phyloP scores from a whole-genome alignment of 345 rosid genomes.

The Abelmoschus esculentus region DNA sequence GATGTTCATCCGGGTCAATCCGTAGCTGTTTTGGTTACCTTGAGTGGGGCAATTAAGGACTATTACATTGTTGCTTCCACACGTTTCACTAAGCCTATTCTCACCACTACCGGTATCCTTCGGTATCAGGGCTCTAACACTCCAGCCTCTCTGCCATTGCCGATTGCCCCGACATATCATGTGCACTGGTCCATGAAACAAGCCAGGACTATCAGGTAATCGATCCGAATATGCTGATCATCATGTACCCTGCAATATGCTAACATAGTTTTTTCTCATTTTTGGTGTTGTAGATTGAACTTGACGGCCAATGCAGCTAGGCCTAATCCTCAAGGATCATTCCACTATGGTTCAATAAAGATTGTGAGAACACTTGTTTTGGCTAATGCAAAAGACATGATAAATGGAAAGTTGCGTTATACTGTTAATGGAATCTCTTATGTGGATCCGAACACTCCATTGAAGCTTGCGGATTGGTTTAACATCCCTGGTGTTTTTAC shows the following conservation, averaged over 20 bases:
- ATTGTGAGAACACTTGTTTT: constrained; percentile 29
- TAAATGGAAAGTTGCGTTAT: constrained; percentile 48
- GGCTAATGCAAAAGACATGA: constrained; percentile 32
- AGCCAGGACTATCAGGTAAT: constrained; percentile 72
- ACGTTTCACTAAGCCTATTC: constrained; percentile 54
- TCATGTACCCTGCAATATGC: not conserved
- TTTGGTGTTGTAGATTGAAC: constrained; percentile 35
- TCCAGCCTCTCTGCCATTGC: constrained; percentile 47
- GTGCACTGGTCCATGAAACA: constrained; percentile 84
- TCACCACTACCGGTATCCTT: constrained; percentile 52
- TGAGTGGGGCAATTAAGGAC: constrained; percentile 34
- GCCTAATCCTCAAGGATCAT: constrained; percentile 95
- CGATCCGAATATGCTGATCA: not conserved
- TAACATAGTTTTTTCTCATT: not conserved
- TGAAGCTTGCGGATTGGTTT: constrained; percentile 72
- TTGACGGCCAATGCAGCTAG: constrained; percentile 92
- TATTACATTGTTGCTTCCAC: constrained; percentile 69
- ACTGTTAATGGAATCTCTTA: constrained; percentile 60
- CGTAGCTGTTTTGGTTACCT: constrained; percentile 46
- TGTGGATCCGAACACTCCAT: constrained; percentile 61
- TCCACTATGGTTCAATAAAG: constrained; percentile 56
- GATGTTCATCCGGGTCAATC: constrained; percentile 87
- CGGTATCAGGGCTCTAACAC: constrained; percentile 54
- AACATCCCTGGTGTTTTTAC: constrained; percentile 61
- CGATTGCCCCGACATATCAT: constrained; percentile 61